Conservation (phyloP, 805 yeast species). For the Sugiyamaella marilandica region DNA sequence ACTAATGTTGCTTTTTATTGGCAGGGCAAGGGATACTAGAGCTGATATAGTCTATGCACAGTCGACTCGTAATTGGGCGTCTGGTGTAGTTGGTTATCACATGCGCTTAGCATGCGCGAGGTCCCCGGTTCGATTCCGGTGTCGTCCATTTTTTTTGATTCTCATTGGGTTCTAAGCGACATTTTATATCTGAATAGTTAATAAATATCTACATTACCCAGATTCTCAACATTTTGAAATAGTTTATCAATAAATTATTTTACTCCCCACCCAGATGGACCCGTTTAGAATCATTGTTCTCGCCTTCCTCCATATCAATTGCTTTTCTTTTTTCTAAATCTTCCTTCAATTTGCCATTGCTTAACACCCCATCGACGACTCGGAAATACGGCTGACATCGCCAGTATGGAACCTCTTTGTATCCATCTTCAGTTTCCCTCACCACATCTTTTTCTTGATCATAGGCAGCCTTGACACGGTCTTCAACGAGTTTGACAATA, state of each 20-base stretch:
- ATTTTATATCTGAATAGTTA: no score
- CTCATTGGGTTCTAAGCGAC: no score
- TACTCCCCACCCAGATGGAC: neutral
- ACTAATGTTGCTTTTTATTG: no score
- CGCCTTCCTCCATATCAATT: slow-evolving; percentile 2
- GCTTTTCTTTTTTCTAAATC: slow-evolving; percentile 2
- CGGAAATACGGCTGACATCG: slow-evolving; percentile 94
- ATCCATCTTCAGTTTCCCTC: slow-evolving; percentile 68
- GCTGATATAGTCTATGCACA: no score
- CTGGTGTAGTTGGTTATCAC: slow-evolving; percentile 27
- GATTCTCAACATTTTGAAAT: neutral
- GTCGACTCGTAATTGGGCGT: slow-evolving; percentile 14
- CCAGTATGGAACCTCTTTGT: slow-evolving; percentile 87
- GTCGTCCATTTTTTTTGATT: slow-evolving; percentile 21
- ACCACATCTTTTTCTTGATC: slow-evolving; percentile 56
- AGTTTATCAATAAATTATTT: neutral
- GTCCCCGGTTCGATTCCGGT: slow-evolving; percentile 27
- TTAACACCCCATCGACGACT: slow-evolving; percentile 68
- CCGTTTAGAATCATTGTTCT: neutral
- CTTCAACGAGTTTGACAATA: slow-evolving; percentile 64
- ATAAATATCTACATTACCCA: neutral
- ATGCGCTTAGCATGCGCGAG: slow-evolving; percentile 26
- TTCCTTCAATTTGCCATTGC: slow-evolving; percentile 28
- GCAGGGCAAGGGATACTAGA: no score
- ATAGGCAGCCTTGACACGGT: slow-evolving; percentile 51